Evolutionary conservation across 441 rosid genomes (phyloP).

Genomic region (Eruca vesicaria): DNA sequence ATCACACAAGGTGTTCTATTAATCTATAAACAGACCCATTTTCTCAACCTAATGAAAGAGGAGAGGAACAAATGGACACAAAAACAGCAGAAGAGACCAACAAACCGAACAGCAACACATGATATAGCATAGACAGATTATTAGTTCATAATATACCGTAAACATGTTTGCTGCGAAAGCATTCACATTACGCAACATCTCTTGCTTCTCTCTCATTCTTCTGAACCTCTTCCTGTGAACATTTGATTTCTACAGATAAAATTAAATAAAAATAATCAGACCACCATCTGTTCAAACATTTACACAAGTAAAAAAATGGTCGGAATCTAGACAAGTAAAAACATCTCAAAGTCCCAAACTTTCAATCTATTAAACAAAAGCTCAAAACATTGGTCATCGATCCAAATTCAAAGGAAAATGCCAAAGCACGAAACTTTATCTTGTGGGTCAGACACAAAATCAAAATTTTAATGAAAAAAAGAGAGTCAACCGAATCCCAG

Average conservation of each 20-base stretch:
- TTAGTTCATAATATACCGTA: conserved; percentile 52
- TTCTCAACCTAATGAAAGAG: too few relatives aligned
- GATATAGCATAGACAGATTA: neutral
- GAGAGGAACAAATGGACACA: neutral
- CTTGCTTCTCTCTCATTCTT: conserved; percentile 51
- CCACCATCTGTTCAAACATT: neutral
- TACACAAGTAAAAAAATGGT: neutral
- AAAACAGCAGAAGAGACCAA: neutral
- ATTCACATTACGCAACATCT: conserved; percentile 49
- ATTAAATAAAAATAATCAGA: neutral
- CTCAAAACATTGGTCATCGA: conserved; percentile 2
- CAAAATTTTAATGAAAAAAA: neutral
- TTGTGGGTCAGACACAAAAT: neutral
- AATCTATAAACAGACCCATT: too few relatives aligned
- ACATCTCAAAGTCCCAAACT: neutral
- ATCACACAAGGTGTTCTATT: neutral
- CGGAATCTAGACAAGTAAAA: neutral
- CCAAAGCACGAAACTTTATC: conserved; percentile 1
- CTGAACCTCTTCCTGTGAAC: conserved; percentile 59
- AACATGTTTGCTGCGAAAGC: conserved; percentile 64
- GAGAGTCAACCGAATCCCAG: conserved; percentile 56
- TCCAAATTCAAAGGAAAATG: too few relatives aligned
- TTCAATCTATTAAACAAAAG: neutral
- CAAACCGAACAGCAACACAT: neutral
- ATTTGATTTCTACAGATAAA: conserved; percentile 36